A percentile compares a stretch with the other conserved stretches of the same genome.
Conservation (phyloP, 345 rosid species). For the Lagerstroemia speciosa region DNA sequence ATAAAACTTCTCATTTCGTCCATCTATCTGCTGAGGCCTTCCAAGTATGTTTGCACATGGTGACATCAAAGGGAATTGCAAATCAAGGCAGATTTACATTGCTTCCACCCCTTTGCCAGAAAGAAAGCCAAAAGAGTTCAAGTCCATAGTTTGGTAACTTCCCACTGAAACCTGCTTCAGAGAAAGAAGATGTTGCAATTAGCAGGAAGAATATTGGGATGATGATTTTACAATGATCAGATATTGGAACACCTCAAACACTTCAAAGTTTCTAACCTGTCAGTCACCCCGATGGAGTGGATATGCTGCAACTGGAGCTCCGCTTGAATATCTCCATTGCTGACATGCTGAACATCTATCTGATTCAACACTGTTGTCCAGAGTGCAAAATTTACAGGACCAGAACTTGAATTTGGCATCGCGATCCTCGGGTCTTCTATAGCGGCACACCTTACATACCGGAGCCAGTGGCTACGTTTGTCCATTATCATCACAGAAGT, state of each 20-base stretch:
- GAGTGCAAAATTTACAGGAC: slow-evolving; percentile 68
- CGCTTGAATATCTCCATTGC: slow-evolving; percentile 80
- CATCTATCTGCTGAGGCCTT: neutral
- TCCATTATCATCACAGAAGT: neutral
- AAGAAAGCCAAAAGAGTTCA: neutral
- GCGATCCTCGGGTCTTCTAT: slow-evolving; percentile 40
- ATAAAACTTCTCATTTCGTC: neutral
- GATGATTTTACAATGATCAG: neutral
- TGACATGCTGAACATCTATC: slow-evolving; percentile 78
- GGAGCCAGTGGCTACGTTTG: slow-evolving; percentile 58
- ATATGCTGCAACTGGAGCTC: slow-evolving; percentile 47
- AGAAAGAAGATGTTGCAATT: neutral
- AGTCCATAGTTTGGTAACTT: neutral
- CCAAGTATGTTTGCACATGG: neutral
- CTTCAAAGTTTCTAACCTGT: slow-evolving; percentile 8
- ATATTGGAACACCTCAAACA: neutral
- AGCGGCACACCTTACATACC: slow-evolving; percentile 49
- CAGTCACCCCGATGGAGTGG: slow-evolving; percentile 58
- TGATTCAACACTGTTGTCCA: slow-evolving; percentile 48
- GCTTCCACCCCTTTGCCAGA: neutral
- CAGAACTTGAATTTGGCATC: slow-evolving; percentile 38
- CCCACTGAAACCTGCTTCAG: neutral
- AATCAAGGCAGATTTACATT: neutral
- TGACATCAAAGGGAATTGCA: neutral
- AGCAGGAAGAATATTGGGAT: neutral